Percentiles rank a stretch among this genome's conserved stretches.
Conservation (phyloP, 2,329 filamentous ascomycete species). For the Blumeriella jaapii region DNA sequence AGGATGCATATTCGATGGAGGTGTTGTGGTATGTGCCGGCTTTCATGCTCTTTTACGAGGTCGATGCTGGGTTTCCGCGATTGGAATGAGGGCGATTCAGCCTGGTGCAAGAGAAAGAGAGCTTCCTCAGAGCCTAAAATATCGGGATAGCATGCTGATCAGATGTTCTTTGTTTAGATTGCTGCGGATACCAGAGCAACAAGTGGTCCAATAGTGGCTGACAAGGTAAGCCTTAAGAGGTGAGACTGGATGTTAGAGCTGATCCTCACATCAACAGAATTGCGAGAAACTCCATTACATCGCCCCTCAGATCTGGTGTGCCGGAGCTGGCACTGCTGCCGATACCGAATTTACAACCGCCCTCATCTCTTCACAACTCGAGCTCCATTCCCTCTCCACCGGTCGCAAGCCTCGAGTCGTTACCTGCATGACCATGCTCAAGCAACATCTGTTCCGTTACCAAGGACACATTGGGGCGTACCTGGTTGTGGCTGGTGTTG, state of each 20-base stretch:
- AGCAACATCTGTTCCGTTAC: conserved; percentile 98
- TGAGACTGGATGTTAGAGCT: background rate
- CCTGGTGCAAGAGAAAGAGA: too few species aligned
- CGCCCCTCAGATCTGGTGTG: conserved; percentile 97
- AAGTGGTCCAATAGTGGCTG: conserved; percentile 93
- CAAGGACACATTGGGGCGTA: conserved; percentile 97
- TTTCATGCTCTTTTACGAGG: background rate
- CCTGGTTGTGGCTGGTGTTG: conserved; percentile 90
- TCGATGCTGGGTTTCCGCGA: too few species aligned
- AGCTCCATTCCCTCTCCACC: conserved; percentile 91
- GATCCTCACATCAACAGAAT: conserved; percentile 44
- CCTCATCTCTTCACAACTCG: conserved; percentile 96
- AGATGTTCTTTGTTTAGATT: too few species aligned
- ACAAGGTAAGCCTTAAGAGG: conserved; percentile 54
- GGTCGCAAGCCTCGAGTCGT: conserved; percentile 95
- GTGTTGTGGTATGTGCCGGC: conserved; percentile 64
- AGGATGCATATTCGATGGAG: conserved; percentile 90
- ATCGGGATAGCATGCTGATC: too few species aligned
- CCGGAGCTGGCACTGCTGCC: conserved; percentile 91
- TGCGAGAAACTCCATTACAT: conserved; percentile 99
- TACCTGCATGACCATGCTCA: conserved; percentile 98
- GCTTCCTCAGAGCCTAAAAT: too few species aligned
- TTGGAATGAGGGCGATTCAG: too few species aligned
- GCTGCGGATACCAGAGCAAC: conserved; percentile 97
- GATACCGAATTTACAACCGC: conserved; percentile 99